These are phyloP conservation scores for Oryza brachyantha DNA, from an alignment of 176 grass and related monocot genomes.

Conservation along the genomic window DNA sequence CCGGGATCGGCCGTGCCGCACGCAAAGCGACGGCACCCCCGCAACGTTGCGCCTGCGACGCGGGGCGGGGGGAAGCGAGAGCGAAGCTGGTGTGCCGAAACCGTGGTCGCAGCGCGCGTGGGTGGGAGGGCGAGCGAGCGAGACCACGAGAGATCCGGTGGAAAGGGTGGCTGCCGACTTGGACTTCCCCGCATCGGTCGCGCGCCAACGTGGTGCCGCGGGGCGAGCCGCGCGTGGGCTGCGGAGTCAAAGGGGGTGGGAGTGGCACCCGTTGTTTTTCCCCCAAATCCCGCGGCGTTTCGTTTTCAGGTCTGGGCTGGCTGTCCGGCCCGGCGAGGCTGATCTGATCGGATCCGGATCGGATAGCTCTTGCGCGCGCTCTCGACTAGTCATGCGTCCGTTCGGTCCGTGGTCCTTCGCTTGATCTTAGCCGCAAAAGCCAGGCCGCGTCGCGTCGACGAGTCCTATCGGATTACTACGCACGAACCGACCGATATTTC, in stretches of 20 bases:
- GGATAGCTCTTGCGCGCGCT: background rate
- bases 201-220: background rate
- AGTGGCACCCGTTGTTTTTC: slow-evolving; percentile 29
- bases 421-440: background rate
- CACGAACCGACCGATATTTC: background rate
- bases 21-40: slow-evolving; percentile 10
- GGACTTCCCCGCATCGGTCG: background rate
- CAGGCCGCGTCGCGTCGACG: background rate
- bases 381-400: background rate
- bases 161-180: background rate
- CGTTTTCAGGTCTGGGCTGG: slow-evolving; percentile 13
- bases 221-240: background rate
- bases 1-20: background rate
- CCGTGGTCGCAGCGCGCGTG: slow-evolving; percentile 8
- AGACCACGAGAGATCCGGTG: background rate
- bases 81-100: slow-evolving; percentile 10
- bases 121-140: too few species aligned
- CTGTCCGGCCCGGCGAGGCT: background rate
- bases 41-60: background rate
- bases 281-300: slow-evolving; percentile 24
- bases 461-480: background rate
- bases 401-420: background rate
- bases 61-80: background rate
- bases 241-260: slow-evolving; percentile 13
- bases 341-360: background rate